Evolutionary conservation across 1,284 basidiomycete genomes (phyloP), one percentile per base, ranked within the genome.

Genomic region (Fomitiporia mediterranea): DNA sequence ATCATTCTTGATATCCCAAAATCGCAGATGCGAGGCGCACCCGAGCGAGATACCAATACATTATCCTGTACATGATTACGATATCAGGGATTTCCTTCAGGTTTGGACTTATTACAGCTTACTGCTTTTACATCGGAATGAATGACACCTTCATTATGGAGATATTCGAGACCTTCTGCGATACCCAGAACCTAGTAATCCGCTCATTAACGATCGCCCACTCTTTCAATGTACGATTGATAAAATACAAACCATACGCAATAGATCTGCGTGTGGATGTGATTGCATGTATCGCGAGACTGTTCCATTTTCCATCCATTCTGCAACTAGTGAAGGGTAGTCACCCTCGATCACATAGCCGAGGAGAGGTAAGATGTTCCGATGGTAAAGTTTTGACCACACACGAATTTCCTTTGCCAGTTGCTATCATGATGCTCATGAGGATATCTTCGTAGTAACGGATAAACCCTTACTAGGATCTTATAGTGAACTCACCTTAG

Each of bases 291-390:
- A 56, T 32, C 17, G 39, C n/a, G 42, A 21, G 30, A 51, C 57
- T 17, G 57, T 55, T 46, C 57, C 57, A 21, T 40, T 37, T 17
- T 55, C 57, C 57, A 59, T 59, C 57, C 57, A 59, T 52, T 59
- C 53, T 3, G 57, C 51, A 1, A 59, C 47, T 27, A 59, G 53
- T 19, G 48, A 52, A 39, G 48, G 53, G 34, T 55, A 55, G 7
- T 50, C 52, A 9, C 54, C 58, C 15, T 48, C 40, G 7, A 56
- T 34, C 42, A 52, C 25, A n/a, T 51, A 59, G 19, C 58, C 58
- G 5, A 52, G 47, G 17, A 59, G 49, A 15, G 54, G 58, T 8
- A 59, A 48, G n/a, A 59, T 30, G 21, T 59, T 59, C 9, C 35
- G 28, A 44, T 59, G 57, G 11, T 40, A 25, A 4, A 59, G 40